Conservation (phyloP, 257 asterid species). For the Schizonepeta tenuifolia region DNA sequence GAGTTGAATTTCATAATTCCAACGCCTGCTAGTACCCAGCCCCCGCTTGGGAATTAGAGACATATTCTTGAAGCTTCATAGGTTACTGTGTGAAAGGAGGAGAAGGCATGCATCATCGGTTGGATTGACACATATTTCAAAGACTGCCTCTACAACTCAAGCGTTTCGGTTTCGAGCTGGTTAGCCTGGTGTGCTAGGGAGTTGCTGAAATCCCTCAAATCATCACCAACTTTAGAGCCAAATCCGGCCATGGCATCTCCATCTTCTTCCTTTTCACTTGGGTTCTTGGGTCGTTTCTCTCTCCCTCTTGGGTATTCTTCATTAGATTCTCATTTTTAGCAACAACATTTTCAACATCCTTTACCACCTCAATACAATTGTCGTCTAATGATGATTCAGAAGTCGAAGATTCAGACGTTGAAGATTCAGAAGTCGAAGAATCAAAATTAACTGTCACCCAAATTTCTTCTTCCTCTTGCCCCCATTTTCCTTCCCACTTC, state of each 20-base stretch:
- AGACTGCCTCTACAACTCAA: conserved; percentile 74
- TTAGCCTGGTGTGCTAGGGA: conserved; percentile 77
- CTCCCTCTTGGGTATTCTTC: too few relatives aligned
- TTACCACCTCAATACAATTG: neutral
- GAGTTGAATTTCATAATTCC: too few relatives aligned
- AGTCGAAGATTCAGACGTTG: conserved; percentile 13
- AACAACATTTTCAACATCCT: conserved; percentile 6
- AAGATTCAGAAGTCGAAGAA: conserved; percentile 27
- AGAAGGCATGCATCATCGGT: conserved; percentile 55
- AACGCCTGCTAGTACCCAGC: too few relatives aligned
- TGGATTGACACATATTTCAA: conserved; percentile 74
- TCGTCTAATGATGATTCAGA: conserved; percentile 27
- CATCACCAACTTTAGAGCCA: conserved; percentile 67
- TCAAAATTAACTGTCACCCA: too few relatives aligned
- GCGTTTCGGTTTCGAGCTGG: conserved; percentile 71
- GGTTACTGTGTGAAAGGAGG: conserved; percentile 59
- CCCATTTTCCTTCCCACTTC: neutral
- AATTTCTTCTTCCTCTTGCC: neutral
- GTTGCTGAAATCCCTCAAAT: conserved; percentile 98
- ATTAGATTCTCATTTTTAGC: neutral
- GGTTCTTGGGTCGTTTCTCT: conserved; percentile 61
- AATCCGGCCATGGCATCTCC: conserved; percentile 90
- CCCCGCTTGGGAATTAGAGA: too few relatives aligned
- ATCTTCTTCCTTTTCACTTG: conserved; percentile 76
- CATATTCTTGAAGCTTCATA: too few relatives aligned